Evolutionary conservation across 345 rosid species (phyloP).

Genomic region (Clausena lansium): DNA sequence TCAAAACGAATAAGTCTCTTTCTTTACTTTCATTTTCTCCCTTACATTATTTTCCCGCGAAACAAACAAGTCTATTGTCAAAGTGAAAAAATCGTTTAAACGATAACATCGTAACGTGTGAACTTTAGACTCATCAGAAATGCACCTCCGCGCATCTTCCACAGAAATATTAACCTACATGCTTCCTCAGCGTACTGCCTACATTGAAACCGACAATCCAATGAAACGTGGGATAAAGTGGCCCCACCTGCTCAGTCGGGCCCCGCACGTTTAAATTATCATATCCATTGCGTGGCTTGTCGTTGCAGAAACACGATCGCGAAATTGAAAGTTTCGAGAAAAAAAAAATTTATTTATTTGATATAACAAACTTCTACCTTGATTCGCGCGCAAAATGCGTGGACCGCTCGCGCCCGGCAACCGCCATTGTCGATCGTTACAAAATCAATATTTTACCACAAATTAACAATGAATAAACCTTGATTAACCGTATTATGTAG

Average conservation of each 20-base stretch:
- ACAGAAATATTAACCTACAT: not conserved
- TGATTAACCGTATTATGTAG: too few species aligned
- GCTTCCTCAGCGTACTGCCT: not conserved
- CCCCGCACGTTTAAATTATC: not conserved
- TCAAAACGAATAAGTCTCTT: not conserved
- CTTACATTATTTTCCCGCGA: not conserved
- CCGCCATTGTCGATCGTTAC: too few species aligned
- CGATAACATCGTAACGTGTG: slow-evolving; percentile 17
- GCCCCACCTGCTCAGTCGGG: not conserved
- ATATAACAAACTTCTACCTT: not conserved
- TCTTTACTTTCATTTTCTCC: not conserved
- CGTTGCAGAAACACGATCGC: not conserved
- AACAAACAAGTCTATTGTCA: not conserved
- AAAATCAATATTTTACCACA: too few species aligned
- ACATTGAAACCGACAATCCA: rapidly evolving
- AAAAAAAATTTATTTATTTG: not conserved
- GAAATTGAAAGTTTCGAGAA: slow-evolving; percentile 1
- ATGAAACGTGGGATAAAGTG: not conserved
- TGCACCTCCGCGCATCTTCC: not conserved
- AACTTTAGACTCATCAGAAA: not conserved
- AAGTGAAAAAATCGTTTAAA: too few species aligned
- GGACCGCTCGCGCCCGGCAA: not conserved
- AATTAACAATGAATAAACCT: too few species aligned
- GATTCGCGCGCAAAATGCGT: not conserved
- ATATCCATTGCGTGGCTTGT: not conserved